Conservation (phyloP, 2,329 filamentous ascomycete genomes). For the Talaromyces atroroseus region DNA sequence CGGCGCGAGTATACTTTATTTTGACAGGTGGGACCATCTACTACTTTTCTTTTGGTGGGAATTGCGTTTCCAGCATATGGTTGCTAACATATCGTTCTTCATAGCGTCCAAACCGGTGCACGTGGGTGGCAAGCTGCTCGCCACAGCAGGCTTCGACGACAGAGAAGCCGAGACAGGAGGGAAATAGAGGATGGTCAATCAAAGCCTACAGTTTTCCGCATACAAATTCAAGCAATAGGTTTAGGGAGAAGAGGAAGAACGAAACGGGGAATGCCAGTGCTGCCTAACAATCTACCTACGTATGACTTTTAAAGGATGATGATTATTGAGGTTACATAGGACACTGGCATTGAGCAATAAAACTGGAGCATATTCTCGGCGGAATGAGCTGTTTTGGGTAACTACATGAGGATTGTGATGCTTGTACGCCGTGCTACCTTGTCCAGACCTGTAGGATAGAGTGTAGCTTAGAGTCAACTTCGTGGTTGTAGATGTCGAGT, state of each 20-base stretch:
- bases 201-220: too few relatives aligned
- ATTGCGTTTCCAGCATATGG: not conserved
- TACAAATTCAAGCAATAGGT: not conserved
- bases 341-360: not conserved
- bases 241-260: too few relatives aligned
- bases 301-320: not conserved
- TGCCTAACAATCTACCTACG: not conserved
- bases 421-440: too few relatives aligned
- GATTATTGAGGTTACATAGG: not conserved
- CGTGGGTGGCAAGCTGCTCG: conserved; percentile 13
- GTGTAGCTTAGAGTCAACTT: too few relatives aligned
- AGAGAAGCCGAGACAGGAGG: conserved; percentile 2
- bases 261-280: not conserved
- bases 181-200: not conserved
- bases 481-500: too few relatives aligned
- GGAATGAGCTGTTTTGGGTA: too few relatives aligned
- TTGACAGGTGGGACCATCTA: conserved; percentile 9
- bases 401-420: too few relatives aligned
- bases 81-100: not conserved
- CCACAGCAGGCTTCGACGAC: conserved; percentile 3
- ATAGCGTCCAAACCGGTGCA: conserved; percentile 11
- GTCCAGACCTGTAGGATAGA: too few relatives aligned
- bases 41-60: not conserved
- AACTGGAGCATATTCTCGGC: too few relatives aligned
- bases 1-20: conserved; percentile 20